Percentiles rank a stretch among this genome's conserved stretches.
Evolutionary conservation across 2,329 filamentous ascomycete species (phyloP).

Genomic region (Trichoderma brevicompactum): DNA sequence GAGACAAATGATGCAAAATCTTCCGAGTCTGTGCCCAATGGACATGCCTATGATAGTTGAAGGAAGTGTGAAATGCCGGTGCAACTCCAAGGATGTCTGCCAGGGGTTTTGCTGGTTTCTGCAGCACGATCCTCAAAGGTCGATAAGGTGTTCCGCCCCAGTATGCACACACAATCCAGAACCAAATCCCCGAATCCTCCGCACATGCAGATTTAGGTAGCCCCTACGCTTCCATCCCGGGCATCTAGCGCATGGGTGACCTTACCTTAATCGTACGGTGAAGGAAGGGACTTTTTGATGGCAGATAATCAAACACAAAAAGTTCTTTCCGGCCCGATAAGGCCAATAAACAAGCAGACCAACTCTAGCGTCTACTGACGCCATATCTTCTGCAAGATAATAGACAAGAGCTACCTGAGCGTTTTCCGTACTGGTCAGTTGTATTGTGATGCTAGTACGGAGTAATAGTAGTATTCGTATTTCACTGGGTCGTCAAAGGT

Average conservation of each 20-base stretch:
- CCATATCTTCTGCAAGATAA: background rate
- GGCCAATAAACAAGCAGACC: background rate
- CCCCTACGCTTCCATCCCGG: background rate
- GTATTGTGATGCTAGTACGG: background rate
- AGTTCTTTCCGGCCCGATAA: constrained; percentile 7
- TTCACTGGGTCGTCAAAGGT: background rate
- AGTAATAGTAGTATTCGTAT: background rate
- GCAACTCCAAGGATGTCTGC: background rate
- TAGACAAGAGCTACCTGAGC: background rate
- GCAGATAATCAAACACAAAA: background rate
- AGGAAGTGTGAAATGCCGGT: background rate
- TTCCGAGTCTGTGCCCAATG: background rate
- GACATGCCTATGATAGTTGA: too few relatives aligned
- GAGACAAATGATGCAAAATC: background rate
- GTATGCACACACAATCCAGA: background rate
- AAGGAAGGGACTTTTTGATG: constrained; percentile 2
- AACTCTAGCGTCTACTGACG: background rate
- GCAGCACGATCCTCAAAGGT: background rate
- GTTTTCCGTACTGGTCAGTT: background rate
- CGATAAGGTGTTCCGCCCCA: background rate
- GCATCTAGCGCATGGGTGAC: background rate
- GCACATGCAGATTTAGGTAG: background rate
- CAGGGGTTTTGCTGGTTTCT: background rate
- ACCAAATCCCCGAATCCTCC: background rate
- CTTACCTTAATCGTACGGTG: background rate